Conservation (phyloP, 1,284 basidiomycete species). For the Cutaneotrichosporon dermatis region DNA sequence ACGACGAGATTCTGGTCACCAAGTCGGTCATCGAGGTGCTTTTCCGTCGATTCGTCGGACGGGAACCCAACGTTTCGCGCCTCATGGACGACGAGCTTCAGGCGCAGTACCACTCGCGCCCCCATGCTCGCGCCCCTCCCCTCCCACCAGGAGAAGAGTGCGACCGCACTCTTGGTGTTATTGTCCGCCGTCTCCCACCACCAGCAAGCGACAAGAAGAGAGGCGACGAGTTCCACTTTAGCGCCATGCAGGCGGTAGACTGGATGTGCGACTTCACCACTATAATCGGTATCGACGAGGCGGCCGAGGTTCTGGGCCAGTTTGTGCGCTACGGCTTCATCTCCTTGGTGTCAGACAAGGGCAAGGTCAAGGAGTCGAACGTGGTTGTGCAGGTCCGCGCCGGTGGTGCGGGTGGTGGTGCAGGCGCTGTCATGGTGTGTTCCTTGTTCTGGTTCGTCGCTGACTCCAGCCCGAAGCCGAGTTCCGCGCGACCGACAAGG, state of each 20-base stretch:
- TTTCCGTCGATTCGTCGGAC: constrained; percentile 90
- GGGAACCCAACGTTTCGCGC: constrained; percentile 66
- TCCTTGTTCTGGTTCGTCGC: no score
- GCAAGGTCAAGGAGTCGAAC: constrained; percentile 76
- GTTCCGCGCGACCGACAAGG: constrained; percentile 90
- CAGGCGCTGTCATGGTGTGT: constrained; percentile 33
- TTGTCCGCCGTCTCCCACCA: constrained; percentile 24
- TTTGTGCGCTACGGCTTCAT: constrained; percentile 95
- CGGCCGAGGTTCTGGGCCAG: constrained; percentile 93
- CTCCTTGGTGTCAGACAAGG: constrained; percentile 60
- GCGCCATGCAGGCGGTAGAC: constrained; percentile 79
- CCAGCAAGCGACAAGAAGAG: constrained; percentile 16
- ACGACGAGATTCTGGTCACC: constrained; percentile 97
- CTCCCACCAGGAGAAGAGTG: constrained; percentile 36
- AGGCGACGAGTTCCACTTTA: constrained; percentile 67
- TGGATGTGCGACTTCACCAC: constrained; percentile 99
- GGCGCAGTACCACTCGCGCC: constrained; percentile 40
- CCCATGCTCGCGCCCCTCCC: constrained; percentile 30
- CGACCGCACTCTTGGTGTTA: constrained; percentile 53
- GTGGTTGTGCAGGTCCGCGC: constrained; percentile 73
- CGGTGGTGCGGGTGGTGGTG: constrained; percentile 43
- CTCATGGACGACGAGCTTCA: constrained; percentile 44
- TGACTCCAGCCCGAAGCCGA: constrained; percentile 65
- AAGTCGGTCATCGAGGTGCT: constrained; percentile 89
- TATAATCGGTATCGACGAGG: constrained; percentile 91